Evolutionary conservation across 805 yeast genomes (phyloP), one percentile per base, ranked within the genome.

Genomic region (Metschnikowia shivogae): DNA sequence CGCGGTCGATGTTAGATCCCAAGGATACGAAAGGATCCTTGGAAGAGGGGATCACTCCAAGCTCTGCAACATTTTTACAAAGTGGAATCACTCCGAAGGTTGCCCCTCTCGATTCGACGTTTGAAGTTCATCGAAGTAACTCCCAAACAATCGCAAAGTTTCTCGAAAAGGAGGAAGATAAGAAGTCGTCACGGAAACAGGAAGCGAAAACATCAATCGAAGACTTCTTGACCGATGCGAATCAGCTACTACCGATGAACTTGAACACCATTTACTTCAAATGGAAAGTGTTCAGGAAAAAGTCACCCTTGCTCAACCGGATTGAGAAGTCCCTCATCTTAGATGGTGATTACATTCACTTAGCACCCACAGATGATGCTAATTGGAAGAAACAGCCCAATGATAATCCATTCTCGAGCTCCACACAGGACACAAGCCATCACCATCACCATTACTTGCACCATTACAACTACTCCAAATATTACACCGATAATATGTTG

Each of bases 261-360:
- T 53, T 68, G 31, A 71, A 67, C 45, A 76, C 84, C 3, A 80
- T 88, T 4, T 89, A 89, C 59, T 84, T 84, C 59, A 86, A 86
- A 56, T 92, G 89, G 78, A 82, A 80, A 13, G 95, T 92, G 0
- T 87, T 89, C 86, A 75, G 97, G 57, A 79, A 93, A 48, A 92
- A 90, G 56, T 90, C 89, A 19, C 82, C 95, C 0, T 82, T 92
- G 52, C 79, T 86, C 47, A 81, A 81, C 46, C 76, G 89, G 43
- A 87, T 87, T 49, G 95, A 89, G 55, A 80, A 93, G 55, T 79
- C 89, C 0, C 70, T 92, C 28, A 89, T 93, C 1, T 79, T 92
- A 32, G 98, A 92, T 63, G 98, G 97, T n/a, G 96, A 89, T 56
- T 89, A 89, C 57, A 80, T 92, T 11, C 92, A 90, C 57, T 78